These are phyloP conservation scores for Forsythia viridissima DNA, from an alignment of 257 asterid species.

Conservation along the genomic window DNA sequence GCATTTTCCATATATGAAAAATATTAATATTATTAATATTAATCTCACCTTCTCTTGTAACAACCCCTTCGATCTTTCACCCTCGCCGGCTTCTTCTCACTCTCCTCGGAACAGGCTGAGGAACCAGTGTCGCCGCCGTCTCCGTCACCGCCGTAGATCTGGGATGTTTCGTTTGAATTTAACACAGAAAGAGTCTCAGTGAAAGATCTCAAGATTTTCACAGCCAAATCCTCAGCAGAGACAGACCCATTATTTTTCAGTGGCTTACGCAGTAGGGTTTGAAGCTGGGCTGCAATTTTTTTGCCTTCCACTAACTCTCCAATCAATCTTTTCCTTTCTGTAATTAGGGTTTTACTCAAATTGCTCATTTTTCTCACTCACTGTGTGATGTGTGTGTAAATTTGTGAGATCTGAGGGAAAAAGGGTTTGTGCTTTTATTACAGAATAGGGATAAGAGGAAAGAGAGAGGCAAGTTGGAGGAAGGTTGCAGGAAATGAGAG, in stretches of 20 bases:
- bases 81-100: conserved; percentile 35
- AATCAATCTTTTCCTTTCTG: conserved; percentile 28
- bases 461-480: not conserved
- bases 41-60: conserved; percentile 64
- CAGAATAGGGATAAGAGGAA: not conserved
- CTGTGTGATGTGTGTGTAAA: too few relatives aligned
- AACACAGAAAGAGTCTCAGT: conserved; percentile 34
- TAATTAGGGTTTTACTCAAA: conserved; percentile 16
- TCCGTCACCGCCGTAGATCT: conserved; percentile 15
- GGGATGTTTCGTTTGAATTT: conserved; percentile 20
- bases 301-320: conserved; percentile 44
- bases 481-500: too few relatives aligned
- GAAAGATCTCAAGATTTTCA: conserved; percentile 48
- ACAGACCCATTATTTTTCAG: conserved; percentile 12
- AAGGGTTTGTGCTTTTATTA: too few relatives aligned
- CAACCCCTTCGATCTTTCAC: conserved; percentile 63
- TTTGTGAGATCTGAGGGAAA: too few relatives aligned
- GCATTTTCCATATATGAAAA: too few relatives aligned
- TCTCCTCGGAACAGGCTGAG: conserved; percentile 31
- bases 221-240: conserved; percentile 26
- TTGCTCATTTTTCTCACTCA: conserved; percentile 2
- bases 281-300: conserved; percentile 38
- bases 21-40: not conserved
- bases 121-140: conserved; percentile 30
- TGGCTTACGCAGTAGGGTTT: conserved; percentile 32